Evolutionary conservation across 163 green algal species (phyloP).

Genomic region (Scenedesmus sp.): DNA sequence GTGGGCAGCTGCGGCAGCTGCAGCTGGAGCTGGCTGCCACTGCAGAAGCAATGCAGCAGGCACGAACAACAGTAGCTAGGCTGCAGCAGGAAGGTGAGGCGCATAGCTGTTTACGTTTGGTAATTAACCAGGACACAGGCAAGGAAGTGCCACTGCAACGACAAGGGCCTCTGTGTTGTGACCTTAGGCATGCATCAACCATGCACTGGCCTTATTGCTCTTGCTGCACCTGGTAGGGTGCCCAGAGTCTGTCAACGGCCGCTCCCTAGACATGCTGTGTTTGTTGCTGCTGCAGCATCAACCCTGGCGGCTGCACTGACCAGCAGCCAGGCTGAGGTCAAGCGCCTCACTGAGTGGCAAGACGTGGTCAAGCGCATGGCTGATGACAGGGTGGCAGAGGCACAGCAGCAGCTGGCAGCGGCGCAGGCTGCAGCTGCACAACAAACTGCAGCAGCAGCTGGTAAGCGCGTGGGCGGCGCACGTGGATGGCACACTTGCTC

Average conservation of each 20-base stretch:
- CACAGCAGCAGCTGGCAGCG: slow-evolving; percentile 12
- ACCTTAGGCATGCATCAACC: no score
- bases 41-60: slow-evolving; percentile 7
- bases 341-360: slow-evolving; percentile 30
- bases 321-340: slow-evolving; percentile 8
- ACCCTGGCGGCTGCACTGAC: slow-evolving; percentile 3
- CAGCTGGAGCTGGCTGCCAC: slow-evolving; percentile 26
- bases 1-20: slow-evolving; percentile 8
- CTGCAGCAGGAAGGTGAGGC: slow-evolving; percentile 41
- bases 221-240: no score
- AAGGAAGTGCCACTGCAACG: not conserved
- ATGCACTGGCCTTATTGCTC: not conserved
- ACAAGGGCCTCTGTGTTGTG: not conserved
- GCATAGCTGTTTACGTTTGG: not conserved
- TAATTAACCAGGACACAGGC: not conserved
- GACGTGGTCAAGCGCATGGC: slow-evolving; percentile 35
- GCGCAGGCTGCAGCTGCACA: not conserved
- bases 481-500: not conserved
- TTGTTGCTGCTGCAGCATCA: not conserved
- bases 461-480: not conserved
- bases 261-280: no score
- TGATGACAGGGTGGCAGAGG: slow-evolving; percentile 36
- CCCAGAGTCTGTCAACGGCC: no score
- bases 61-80: not conserved
- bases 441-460: not conserved